Evolutionary conservation across 2,329 filamentous ascomycete species (phyloP), one percentile per base, ranked within the genome.

Genomic region (Akanthomyces muscarius): DNA sequence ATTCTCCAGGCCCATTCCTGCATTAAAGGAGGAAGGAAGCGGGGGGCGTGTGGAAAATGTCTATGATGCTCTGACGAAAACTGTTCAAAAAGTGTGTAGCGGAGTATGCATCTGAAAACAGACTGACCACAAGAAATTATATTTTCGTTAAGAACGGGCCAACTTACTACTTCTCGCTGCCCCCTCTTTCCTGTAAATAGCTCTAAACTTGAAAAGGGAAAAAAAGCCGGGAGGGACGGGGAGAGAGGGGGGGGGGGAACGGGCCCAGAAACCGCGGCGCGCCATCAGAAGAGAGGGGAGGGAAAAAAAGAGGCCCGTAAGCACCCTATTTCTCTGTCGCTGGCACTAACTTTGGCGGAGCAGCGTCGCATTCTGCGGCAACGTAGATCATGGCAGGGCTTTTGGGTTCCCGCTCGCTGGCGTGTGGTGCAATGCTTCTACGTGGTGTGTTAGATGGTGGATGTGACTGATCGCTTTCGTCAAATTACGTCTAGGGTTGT

Each of bases 301-400:
- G 52, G 36, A 8, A 14, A 52, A 28, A 33, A 33, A 38, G 13
- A 14, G 13, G 38, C 3, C 21, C n/a, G 50, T 53, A 38, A 53
- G 50, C 45, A 53, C 58, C 58, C 58, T 61, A 38, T 53, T 18
- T 59, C 4, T 44, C 18, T 59, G 25, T 42, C 8, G n/a, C 18
- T 14, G 21, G 14, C 38, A 30, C 53, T n/a, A 44, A 33, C 5
- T 41, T 25, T 16, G 25, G 47, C 57, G 45, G 45, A 61, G 47
- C 57, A 61, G 48, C 47, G 57, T 52, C 21, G 48, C 38, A 61
- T 61, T 61, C 36, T 54, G 38, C 58, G 41, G 58, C 50, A 45
- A 36, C 41, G 48, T n/a, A 25, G 48, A 61, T 53, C 58, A 54
- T 61, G 58, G 48, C 57, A 60, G 38, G 57, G 47, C 33, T 52